phyloP scores from a whole-genome alignment of 306 rosid genomes.

The Myrica gale region DNA sequence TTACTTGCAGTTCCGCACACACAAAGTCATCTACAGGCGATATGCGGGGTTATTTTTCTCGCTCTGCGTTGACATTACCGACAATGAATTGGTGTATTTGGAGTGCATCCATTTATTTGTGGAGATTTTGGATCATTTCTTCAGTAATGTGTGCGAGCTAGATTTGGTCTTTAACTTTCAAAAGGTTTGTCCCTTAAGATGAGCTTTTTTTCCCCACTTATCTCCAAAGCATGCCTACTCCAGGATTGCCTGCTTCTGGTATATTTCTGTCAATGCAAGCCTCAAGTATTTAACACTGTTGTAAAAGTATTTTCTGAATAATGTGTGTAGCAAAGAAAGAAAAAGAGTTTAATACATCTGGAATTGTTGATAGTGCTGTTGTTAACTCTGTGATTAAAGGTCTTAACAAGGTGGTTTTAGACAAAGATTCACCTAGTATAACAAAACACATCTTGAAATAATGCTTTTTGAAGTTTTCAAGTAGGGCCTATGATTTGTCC shows the following conservation, averaged over 20 bases:
- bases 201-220: neutral
- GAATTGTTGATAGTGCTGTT: neutral
- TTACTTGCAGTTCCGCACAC: slow-evolving; percentile 83
- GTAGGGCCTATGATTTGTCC: neutral
- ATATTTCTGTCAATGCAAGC: neutral
- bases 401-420: neutral
- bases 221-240: neutral
- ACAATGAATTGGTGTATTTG: slow-evolving; percentile 87
- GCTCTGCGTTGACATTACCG: slow-evolving; percentile 96
- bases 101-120: slow-evolving; percentile 97
- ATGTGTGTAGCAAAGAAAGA: no score
- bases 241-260: neutral
- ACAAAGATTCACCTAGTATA: neutral
- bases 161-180: slow-evolving; percentile 93
- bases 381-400: neutral
- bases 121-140: slow-evolving; percentile 92
- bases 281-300: neutral
- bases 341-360: no score
- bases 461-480: neutral
- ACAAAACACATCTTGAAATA: neutral
- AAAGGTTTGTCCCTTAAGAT: slow-evolving; percentile 53
- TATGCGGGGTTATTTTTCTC: slow-evolving; percentile 97
- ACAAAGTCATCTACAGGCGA: slow-evolving; percentile 92
- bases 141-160: slow-evolving; percentile 91
- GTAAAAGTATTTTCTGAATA: neutral